phyloP scores from a whole-genome alignment of 768 basidiomycete genomes.

The Podaxis sp. region DNA sequence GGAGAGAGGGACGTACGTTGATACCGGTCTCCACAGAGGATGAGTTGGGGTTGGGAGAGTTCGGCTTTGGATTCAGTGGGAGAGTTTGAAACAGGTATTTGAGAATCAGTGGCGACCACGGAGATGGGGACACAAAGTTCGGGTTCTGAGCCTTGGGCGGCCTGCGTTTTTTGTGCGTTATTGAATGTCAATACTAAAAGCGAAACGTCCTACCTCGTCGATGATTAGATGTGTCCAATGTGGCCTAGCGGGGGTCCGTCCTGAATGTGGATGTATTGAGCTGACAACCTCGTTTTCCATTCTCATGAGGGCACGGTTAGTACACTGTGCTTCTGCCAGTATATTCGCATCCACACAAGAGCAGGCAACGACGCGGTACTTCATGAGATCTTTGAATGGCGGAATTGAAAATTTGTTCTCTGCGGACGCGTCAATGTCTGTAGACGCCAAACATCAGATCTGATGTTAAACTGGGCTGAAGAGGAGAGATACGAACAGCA shows the following conservation, averaged over 20 bases:
- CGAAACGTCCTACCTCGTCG: slow-evolving; percentile 37
- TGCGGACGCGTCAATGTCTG: slow-evolving; percentile 37
- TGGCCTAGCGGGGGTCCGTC: slow-evolving; percentile 31
- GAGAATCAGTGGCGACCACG: slow-evolving; percentile 33
- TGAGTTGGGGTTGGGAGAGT: slow-evolving; percentile 36
- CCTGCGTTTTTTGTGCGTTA: slow-evolving; percentile 26
- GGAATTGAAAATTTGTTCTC: slow-evolving; percentile 44
- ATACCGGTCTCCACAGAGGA: slow-evolving; percentile 51
- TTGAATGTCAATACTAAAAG: too few species aligned
- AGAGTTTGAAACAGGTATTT: background rate
- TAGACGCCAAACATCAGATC: background rate
- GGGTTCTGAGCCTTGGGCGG: slow-evolving; percentile 53
- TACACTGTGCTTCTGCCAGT: slow-evolving; percentile 42
- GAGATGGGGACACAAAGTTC: slow-evolving; percentile 50
- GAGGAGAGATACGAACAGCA: slow-evolving; percentile 35
- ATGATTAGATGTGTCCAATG: slow-evolving; percentile 55
- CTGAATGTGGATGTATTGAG: slow-evolving; percentile 35
- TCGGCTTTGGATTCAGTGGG: slow-evolving; percentile 13
- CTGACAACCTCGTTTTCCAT: slow-evolving; percentile 38
- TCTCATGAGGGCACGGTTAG: slow-evolving; percentile 36
- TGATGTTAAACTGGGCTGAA: background rate
- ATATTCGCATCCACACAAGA: slow-evolving; percentile 47
- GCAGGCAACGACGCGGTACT: slow-evolving; percentile 44
- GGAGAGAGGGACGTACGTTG: slow-evolving; percentile 35
- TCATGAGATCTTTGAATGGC: slow-evolving; percentile 44